These are phyloP conservation scores for Serendipita indica DNA, from an alignment of 768 basidiomycete species.

Conservation along the genomic window DNA sequence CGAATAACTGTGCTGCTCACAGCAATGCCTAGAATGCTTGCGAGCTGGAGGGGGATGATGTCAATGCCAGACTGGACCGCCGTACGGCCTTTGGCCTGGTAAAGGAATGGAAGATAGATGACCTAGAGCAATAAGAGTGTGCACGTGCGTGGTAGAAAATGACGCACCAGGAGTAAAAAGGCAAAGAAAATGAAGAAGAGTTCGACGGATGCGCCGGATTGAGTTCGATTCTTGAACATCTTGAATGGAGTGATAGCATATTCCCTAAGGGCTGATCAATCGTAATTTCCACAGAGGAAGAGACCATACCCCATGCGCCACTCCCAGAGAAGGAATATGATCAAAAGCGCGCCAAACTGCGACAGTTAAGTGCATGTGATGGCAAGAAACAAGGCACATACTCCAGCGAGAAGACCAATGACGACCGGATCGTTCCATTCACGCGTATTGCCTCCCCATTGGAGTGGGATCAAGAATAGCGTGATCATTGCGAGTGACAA, in stretches of 20 bases:
- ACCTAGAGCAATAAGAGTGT: not conserved
- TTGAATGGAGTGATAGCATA: constrained; percentile 24
- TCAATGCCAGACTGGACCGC: constrained; percentile 21
- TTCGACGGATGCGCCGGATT: constrained; percentile 18
- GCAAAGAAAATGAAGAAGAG: constrained; percentile 12
- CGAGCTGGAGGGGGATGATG: constrained; percentile 23
- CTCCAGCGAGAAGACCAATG: constrained; percentile 16
- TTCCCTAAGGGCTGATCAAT: not conserved
- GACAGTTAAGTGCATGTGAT: constrained; percentile 15
- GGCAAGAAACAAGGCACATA: constrained; percentile 21
- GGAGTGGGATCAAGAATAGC: constrained; percentile 29
- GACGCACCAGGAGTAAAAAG: not conserved
- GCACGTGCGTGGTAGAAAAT: too few species aligned
- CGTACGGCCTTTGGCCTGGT: constrained; percentile 10
- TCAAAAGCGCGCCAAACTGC: constrained; percentile 7
- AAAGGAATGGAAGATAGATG: constrained; percentile 15
- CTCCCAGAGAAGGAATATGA: constrained; percentile 18
- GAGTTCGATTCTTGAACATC: constrained; percentile 22
- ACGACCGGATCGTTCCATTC: constrained; percentile 30
- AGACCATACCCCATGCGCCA: constrained; percentile 21
- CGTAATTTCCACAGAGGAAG: too few species aligned
- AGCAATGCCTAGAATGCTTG: not conserved
- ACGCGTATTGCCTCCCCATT: constrained; percentile 35
- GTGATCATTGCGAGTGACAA: constrained; percentile 19
- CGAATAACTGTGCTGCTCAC: constrained; percentile 12